Base-by-base conservation (phyloP, 2,329 filamentous ascomycete species). In the Neofusicoccum sp. region DNA sequence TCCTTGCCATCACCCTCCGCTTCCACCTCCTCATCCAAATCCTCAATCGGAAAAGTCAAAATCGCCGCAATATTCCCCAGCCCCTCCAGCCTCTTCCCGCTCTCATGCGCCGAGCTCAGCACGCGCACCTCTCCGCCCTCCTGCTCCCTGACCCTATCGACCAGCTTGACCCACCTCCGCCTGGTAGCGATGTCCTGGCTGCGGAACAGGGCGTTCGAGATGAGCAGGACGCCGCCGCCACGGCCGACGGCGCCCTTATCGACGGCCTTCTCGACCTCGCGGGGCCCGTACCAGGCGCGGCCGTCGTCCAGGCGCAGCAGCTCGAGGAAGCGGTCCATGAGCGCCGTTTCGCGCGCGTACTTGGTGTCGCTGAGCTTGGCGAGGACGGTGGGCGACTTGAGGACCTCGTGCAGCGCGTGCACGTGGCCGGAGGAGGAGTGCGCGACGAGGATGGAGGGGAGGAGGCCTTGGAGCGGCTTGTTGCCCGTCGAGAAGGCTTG, bases 61-160 rank as follows among this genome's bases (percentile, higher is more conserved):
- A 97, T 89, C 1, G 92, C 92, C 14, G 93, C 95, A 63, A 99
- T 89, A 16, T 92, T 90, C 1, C 95, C 93, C 63, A 98, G 74
- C 11, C 87, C 89, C 66, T 93, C 90, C 12, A 99, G 76, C 62
- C 92, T 82, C 77, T 89, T 89, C 0, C 95, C 95, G 73, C 93
- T 97, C 78, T 97, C 93, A 74, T 98, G 93, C 70, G 96, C 89
- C 68, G 90, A 93, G 74, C 93, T 98, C 30, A 98, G 77, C n/a
- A 98, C 85, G 58, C 90, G 82, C 0, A 91, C 90, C 65, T 97
- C 92, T 1, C 93, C 95, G 4, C 93, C 95, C 65, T 91, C 88
- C 3, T 80, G 78, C 58, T 87, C 87, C 65, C 87, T 86, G n/a
- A 98, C 93, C 64, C 87, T 88, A 73, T 98, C 93, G 3, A 98